These are phyloP conservation scores for Trichoderma guizhouense DNA, from an alignment of 2,329 filamentous ascomycete genomes.

Conservation along the genomic window DNA sequence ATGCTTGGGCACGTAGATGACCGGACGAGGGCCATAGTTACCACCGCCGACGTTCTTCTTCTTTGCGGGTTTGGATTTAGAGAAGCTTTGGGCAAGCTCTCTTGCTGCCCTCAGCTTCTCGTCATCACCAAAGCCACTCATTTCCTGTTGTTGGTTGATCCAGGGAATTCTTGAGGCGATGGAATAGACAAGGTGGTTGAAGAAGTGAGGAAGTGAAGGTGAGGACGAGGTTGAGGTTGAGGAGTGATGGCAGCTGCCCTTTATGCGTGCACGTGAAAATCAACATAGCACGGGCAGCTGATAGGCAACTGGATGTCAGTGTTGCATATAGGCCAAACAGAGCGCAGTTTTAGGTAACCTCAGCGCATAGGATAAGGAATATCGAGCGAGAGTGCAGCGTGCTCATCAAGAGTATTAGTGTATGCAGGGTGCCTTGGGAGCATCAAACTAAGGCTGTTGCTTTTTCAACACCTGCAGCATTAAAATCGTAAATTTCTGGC, in stretches of 20 bases:
- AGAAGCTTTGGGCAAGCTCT: slow-evolving; percentile 28
- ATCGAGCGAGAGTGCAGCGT: neutral
- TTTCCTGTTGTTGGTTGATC: neutral
- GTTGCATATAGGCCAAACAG: neutral
- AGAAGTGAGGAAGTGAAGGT: neutral
- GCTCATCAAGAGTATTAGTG: neutral
- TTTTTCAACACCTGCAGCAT: neutral
- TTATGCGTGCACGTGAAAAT: neutral
- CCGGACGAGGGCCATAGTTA: neutral
- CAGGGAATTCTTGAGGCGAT: too few species aligned
- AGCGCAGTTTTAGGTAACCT: neutral
- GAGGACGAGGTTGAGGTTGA: neutral
- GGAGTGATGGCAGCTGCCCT: neutral
- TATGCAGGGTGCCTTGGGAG: neutral
- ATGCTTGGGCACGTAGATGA: neutral
- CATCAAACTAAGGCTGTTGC: neutral
- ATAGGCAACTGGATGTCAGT: neutral
- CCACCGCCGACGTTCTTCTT: neutral
- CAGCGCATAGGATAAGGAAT: neutral
- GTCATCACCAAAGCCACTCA: slow-evolving; percentile 25
- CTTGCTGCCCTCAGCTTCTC: slow-evolving; percentile 29
- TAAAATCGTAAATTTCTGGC: neutral
- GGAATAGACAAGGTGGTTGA: neutral
- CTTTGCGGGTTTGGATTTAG: slow-evolving; percentile 5
- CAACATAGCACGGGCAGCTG: neutral